A percentile compares a stretch with the other conserved stretches of the same genome.
Conservation (phyloP, 257 asterid genomes). For the Apocynum venetum region DNA sequence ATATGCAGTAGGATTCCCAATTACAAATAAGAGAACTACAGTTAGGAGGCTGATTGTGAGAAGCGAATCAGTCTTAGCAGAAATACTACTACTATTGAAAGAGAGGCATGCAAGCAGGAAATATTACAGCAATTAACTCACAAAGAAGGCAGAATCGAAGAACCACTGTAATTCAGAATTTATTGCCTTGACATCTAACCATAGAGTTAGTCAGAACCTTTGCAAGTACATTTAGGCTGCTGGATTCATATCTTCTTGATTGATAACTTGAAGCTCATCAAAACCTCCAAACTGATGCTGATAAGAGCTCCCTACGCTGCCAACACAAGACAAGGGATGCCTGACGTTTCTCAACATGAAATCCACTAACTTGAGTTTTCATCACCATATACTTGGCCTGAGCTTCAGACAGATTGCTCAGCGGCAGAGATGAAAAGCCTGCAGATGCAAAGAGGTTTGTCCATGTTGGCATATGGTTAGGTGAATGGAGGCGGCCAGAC, state of each 20-base stretch:
- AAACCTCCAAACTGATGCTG: conserved; percentile 49
- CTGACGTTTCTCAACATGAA: conserved; percentile 43
- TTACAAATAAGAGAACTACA: conserved; percentile 16
- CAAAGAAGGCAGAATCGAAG: conserved; percentile 1
- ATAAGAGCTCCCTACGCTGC: conserved; percentile 43
- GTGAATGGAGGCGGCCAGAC: conserved; percentile 35
- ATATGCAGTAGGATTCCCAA: conserved; percentile 9
- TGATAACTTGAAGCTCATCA: conserved; percentile 21
- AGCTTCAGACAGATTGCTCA: conserved; percentile 43
- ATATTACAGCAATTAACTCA: conserved; percentile 18
- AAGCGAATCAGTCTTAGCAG: conserved; percentile 7
- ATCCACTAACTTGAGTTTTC: conserved; percentile 41
- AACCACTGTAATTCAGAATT: conserved; percentile 18
- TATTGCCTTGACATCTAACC: conserved; percentile 21
- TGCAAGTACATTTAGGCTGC: conserved; percentile 1
- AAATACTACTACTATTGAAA: conserved; percentile 7
- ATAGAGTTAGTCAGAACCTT: conserved; percentile 28
- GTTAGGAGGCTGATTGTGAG: background rate
- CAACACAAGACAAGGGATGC: conserved; percentile 43
- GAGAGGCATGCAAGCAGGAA: conserved; percentile 22
- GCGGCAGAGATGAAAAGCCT: conserved; percentile 32
- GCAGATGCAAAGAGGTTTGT: conserved; percentile 39
- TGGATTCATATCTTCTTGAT: conserved; percentile 14
- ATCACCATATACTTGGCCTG: conserved; percentile 48
- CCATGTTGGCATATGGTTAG: conserved; percentile 38